A percentile compares a stretch with the other conserved stretches of the same genome.
These are phyloP conservation scores for Otatea glauca DNA, from an alignment of 176 grass and related monocot species.

Conservation along the genomic window DNA sequence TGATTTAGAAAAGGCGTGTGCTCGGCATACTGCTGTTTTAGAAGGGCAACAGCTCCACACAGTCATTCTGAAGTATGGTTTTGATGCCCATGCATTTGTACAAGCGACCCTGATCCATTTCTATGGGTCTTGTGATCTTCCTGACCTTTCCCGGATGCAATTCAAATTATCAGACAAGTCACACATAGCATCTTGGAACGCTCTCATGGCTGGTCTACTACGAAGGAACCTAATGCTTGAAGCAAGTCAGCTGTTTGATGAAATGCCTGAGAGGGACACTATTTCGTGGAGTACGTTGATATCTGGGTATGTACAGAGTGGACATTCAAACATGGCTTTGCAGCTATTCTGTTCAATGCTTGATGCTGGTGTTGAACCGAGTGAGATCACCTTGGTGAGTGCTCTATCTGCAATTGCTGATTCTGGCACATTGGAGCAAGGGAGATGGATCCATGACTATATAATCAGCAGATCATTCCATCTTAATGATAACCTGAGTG, in stretches of 20 bases:
- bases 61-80: constrained; percentile 59
- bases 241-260: constrained; percentile 55
- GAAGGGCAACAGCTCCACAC: constrained; percentile 71
- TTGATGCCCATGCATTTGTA: constrained; percentile 60
- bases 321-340: constrained; percentile 50
- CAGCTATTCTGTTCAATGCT: constrained; percentile 60
- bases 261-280: constrained; percentile 63
- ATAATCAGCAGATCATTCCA: constrained; percentile 53
- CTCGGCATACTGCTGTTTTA: constrained; percentile 26
- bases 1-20: constrained; percentile 59
- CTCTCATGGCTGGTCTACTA: constrained; percentile 52
- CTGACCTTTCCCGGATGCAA: constrained; percentile 41
- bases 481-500: constrained; percentile 59
- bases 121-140: constrained; percentile 51
- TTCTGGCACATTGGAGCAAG: constrained; percentile 66
- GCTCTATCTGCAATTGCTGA: constrained; percentile 64
- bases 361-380: constrained; percentile 43
- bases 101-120: constrained; percentile 67
- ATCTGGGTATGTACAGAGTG: constrained; percentile 52
- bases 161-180: constrained; percentile 60
- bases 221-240: constrained; percentile 41
- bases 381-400: constrained; percentile 56
- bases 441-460: constrained; percentile 67
- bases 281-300: constrained; percentile 71
- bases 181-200: constrained; percentile 62